Base-by-base conservation (phyloP, 805 yeast species). In the Cyberlindnera misumaiensis region DNA sequence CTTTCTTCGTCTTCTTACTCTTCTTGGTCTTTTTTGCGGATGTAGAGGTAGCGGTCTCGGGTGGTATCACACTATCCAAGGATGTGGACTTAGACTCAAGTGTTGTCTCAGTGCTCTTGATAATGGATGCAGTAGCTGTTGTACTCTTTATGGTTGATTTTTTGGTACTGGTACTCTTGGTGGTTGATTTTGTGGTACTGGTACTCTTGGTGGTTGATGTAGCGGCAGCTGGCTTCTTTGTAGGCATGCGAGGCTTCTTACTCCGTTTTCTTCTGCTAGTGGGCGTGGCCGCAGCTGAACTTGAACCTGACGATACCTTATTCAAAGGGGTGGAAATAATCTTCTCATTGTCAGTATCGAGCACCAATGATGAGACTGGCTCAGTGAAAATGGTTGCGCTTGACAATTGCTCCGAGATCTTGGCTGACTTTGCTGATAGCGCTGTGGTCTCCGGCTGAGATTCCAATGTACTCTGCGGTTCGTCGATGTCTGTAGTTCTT, bases 21-120 rank as follows among this genome's bases (percentile, higher is more conserved):
- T 30, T 43, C 32, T 43, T 44, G 1, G 30, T 16, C 25, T 42
- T 46, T 33, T 41, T 42, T n/a, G 35, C 25, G 36, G 34, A 36
- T 17, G 38, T 41, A 4, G 40, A 24, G n/a, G 24, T 11, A 13
- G 12, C 15, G 12, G 32, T 22, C 34, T 28, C 31, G 16, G 26
- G 11, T 5, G 12, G 7, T 4, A 11, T 22, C 27, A 5, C 3
- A 11, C 12, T 31, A 3, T n/a, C 17, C 13, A 16, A 17, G 7
- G 11, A 16, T n/a, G 24, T 20, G 24, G 30, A 5, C 17, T 24
- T 14, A 20, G 26, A 11, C 13, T 17, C 32, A 28, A 20, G 11
- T 7, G 11, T 27, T 9, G 17, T 22, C 29, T 16, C 28, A 25
- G 29, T n/a, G 39, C 12, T 31, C 27, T 24, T 24, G 11, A 24